These are phyloP conservation scores for Boletus tylopilopsis DNA, from an alignment of 768 basidiomycete genomes.

Conservation along the genomic window DNA sequence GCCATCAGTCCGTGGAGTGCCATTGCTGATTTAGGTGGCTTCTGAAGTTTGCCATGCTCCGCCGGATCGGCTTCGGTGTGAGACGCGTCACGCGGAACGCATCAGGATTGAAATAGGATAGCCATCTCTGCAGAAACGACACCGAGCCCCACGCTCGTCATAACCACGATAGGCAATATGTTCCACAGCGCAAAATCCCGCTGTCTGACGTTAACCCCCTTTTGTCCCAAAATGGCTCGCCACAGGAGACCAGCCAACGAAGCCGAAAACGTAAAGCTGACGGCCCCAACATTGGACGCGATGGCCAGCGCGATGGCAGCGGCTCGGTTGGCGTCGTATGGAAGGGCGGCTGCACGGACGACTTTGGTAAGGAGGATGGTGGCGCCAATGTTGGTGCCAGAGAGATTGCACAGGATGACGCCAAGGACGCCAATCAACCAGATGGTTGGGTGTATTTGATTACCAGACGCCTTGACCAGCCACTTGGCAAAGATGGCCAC, in stretches of 20 bases:
- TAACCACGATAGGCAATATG: slow-evolving; percentile 54
- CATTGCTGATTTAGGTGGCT: not conserved
- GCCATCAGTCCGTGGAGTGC: too few species aligned
- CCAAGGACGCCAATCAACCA: slow-evolving; percentile 70
- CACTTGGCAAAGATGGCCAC: slow-evolving; percentile 76
- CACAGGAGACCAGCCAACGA: slow-evolving; percentile 89
- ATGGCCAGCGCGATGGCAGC: slow-evolving; percentile 77
- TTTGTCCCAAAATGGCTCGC: slow-evolving; percentile 70
- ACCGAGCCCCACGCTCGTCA: slow-evolving; percentile 63
- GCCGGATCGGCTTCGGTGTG: not conserved
- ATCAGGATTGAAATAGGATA: slow-evolving; percentile 36
- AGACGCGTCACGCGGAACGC: not conserved
- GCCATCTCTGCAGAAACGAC: slow-evolving; percentile 78
- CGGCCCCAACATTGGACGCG: slow-evolving; percentile 87
- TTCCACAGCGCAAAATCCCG: slow-evolving; percentile 73
- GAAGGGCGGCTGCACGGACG: slow-evolving; percentile 45
- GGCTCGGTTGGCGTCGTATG: slow-evolving; percentile 40
- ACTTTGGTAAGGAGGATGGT: slow-evolving; percentile 87
- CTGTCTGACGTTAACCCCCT: slow-evolving; percentile 60
- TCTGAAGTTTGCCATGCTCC: not conserved
- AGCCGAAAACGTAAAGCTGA: slow-evolving; percentile 85
- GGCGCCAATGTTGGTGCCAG: slow-evolving; percentile 89
- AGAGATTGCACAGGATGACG: slow-evolving; percentile 74
- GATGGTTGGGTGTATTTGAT: slow-evolving; percentile 46
- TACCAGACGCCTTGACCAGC: slow-evolving; percentile 45